Evolutionary conservation across 306 rosid species (phyloP).

Genomic region (Fragaria nilgerrensis): DNA sequence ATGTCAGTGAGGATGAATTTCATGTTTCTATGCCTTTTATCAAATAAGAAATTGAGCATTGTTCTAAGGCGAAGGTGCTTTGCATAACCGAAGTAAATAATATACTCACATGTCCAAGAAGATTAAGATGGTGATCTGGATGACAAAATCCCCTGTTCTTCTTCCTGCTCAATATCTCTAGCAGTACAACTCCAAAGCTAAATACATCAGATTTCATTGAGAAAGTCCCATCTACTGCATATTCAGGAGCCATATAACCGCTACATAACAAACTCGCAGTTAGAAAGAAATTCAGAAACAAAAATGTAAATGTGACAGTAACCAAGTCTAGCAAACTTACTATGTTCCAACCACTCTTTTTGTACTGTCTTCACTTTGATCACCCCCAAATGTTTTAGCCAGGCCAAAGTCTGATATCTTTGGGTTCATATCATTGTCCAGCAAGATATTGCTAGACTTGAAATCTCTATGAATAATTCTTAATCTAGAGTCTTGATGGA

Average conservation of each 20-base stretch:
- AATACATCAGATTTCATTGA: conserved; percentile 43
- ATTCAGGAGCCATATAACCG: conserved; percentile 48
- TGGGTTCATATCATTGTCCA: conserved; percentile 11
- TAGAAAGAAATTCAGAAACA: neutral
- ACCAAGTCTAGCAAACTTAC: conserved; percentile 12
- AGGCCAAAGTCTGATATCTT: conserved; percentile 47
- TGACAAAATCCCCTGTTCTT: conserved; percentile 15
- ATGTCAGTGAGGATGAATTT: neutral
- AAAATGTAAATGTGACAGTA: neutral
- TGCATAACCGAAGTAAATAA: neutral
- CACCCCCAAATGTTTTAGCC: conserved; percentile 40
- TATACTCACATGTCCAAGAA: conserved; percentile 28
- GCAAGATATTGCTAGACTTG: conserved; percentile 43
- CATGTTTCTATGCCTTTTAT: neutral
- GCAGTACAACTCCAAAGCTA: conserved; percentile 39
- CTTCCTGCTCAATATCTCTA: conserved; percentile 36
- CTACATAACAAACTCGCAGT: neutral
- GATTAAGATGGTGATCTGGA: conserved; percentile 14
- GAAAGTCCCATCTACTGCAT: conserved; percentile 42
- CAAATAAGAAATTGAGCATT: neutral
- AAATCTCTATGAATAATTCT: conserved; percentile 40
- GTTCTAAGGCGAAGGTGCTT: neutral
- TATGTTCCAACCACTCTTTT: conserved; percentile 43
- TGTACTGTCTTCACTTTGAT: conserved; percentile 30
- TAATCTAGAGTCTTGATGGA: conserved; percentile 46